A percentile compares a stretch with the other conserved stretches of the same genome.
Evolutionary conservation across 1,139 yeast species (phyloP).

Genomic region (Diutina siamensis): DNA sequence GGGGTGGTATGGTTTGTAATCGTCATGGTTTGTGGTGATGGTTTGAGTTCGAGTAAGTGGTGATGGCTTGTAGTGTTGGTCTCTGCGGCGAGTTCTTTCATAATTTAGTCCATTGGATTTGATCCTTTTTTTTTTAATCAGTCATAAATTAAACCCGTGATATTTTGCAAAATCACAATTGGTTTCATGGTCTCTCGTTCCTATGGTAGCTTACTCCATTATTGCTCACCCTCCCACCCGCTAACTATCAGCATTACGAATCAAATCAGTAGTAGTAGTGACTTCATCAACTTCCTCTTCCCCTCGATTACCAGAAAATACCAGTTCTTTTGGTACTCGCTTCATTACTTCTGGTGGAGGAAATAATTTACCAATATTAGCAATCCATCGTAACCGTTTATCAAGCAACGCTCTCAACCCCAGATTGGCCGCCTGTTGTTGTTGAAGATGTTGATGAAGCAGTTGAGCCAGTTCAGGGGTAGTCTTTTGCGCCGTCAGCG

Average conservation of each 20-base stretch:
- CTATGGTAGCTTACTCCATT: too few species aligned
- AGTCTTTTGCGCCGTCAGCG: constrained; percentile 30
- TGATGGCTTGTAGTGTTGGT: too few species aligned
- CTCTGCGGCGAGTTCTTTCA: too few species aligned
- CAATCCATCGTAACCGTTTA: constrained; percentile 82
- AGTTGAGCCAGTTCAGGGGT: constrained; percentile 17
- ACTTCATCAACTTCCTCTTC: constrained; percentile 20
- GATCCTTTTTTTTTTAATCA: too few species aligned
- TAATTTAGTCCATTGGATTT: too few species aligned
- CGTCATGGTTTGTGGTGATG: too few species aligned
- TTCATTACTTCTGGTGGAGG: constrained; percentile 58
- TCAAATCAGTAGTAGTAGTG: constrained; percentile 1
- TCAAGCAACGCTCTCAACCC: constrained; percentile 74
- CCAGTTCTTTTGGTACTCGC: constrained; percentile 56
- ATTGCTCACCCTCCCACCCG: too few species aligned
- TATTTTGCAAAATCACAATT: too few species aligned
- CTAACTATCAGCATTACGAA: neutral
- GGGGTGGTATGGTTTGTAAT: too few species aligned
- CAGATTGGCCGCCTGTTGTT: constrained; percentile 52
- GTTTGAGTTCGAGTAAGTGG: too few species aligned
- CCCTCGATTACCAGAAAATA: constrained; percentile 16
- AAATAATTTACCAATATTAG: constrained; percentile 79
- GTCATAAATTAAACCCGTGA: too few species aligned
- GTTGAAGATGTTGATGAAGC: constrained; percentile 27
- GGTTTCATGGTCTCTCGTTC: too few species aligned